phyloP scores from a whole-genome alignment of 1,284 basidiomycete species.

The Laetiporus sulphureus region DNA sequence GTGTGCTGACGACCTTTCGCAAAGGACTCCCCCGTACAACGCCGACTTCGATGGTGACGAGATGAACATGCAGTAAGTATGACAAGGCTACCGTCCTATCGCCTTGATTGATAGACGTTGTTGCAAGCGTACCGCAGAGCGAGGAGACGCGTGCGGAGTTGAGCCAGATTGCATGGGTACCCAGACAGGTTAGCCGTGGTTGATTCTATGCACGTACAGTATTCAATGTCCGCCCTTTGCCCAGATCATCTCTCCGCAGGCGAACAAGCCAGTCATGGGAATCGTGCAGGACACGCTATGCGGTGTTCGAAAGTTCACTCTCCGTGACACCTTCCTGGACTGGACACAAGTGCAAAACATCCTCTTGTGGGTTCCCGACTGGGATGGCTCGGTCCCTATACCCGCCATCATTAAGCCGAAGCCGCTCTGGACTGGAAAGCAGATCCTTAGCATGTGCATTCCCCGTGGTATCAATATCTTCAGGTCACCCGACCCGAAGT shows the following conservation, averaged over 20 bases:
- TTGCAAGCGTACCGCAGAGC: constrained; percentile 84
- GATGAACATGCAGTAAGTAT: constrained; percentile 97
- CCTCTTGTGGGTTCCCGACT: constrained; percentile 94
- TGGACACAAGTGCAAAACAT: constrained; percentile 96
- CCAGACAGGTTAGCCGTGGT: constrained; percentile 71
- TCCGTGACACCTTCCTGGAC: constrained; percentile 91
- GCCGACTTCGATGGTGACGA: constrained; percentile 99
- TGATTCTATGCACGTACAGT: no score
- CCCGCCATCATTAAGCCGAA: constrained; percentile 97
- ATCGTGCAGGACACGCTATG: constrained; percentile 99
- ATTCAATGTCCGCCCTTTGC: background rate
- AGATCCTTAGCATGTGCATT: constrained; percentile 90
- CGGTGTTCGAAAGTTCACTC: constrained; percentile 94
- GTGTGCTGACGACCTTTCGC: constrained; percentile 9
- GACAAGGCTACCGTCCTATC: background rate
- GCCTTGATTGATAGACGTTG: background rate
- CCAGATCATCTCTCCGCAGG: constrained; percentile 98
- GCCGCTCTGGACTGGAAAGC: constrained; percentile 97
- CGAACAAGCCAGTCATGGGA: constrained; percentile 99
- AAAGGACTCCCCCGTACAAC: constrained; percentile 85
- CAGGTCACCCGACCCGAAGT: constrained; percentile 74
- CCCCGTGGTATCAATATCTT: constrained; percentile 95
- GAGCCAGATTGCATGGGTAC: constrained; percentile 99
- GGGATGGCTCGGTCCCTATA: constrained; percentile 91
- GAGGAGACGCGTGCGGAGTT: constrained; percentile 99